phyloP scores from a whole-genome alignment of 2,329 filamentous ascomycete genomes.

The Beauveria varroae region DNA sequence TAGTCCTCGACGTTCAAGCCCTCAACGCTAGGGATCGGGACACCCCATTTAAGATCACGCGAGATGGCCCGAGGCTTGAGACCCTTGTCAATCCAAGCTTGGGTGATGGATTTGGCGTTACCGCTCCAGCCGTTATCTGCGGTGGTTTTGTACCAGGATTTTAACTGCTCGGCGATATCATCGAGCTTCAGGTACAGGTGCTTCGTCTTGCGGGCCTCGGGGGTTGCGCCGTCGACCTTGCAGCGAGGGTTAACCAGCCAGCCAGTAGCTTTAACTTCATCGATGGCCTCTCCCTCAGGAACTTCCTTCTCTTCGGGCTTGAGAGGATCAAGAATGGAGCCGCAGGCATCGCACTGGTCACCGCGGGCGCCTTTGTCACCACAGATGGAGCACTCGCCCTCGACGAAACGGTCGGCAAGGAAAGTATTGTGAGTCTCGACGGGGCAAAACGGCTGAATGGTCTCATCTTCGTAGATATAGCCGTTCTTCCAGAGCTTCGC shows the following conservation, averaged over 20 bases:
- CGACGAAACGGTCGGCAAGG: constrained; percentile 79
- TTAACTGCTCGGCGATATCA: constrained; percentile 68
- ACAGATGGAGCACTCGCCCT: constrained; percentile 71
- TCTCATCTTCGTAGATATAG: constrained; percentile 78
- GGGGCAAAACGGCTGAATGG: constrained; percentile 79
- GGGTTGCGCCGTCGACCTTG: constrained; percentile 81
- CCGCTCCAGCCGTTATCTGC: constrained; percentile 72
- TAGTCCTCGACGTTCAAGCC: constrained; percentile 48
- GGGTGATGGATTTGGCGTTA: constrained; percentile 69
- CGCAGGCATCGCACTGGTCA: constrained; percentile 71
- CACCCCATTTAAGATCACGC: constrained; percentile 86
- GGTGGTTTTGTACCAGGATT: constrained; percentile 68
- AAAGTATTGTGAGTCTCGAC: constrained; percentile 63
- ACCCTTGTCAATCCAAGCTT: constrained; percentile 76
- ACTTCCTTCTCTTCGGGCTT: constrained; percentile 41
- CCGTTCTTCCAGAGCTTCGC: constrained; percentile 79
- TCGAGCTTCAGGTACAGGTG: constrained; percentile 87
- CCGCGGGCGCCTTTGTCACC: constrained; percentile 62
- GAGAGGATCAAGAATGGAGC: constrained; percentile 62
- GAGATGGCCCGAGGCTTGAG: constrained; percentile 84
- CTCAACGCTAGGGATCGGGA: constrained; percentile 43
- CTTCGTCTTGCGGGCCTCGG: constrained; percentile 74
- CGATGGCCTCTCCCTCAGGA: constrained; percentile 23
- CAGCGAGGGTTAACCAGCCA: constrained; percentile 76
- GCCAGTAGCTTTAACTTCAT: constrained; percentile 29